Evolutionary conservation across 306 rosid genomes (phyloP), one percentile per base, ranked within the genome.

Genomic region (Quercus agrifolia): DNA sequence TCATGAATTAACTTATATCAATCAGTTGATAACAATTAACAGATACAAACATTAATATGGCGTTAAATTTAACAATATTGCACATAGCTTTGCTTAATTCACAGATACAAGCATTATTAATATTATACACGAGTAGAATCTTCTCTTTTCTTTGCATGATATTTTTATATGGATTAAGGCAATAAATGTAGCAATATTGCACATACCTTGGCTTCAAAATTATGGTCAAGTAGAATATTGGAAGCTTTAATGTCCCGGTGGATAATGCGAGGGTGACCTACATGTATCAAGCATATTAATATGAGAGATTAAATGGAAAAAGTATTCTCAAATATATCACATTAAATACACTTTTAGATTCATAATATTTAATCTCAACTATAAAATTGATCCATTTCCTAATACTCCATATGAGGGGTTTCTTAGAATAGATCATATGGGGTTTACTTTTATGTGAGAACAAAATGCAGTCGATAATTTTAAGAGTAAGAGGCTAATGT

Each of bases 191-290:
- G 14, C 19, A 55, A 35, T 38, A 20, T 17, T 21, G 6, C 27
- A 56, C 77, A 5, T 85, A 95, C 99, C 91, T 89, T 92, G 49
- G 98, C 96, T 61, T 92, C 99, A 55, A 89, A 92, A 79, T 88
- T 89, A 77, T 81, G 25, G 56, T 95, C 98, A 23, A 95, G 79
- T 23, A 95, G 84, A 89, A 95, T 95, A 79, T 95, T 95, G 30
- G 96, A 84, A 70, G 88, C 81, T 84, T 95, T 95, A 46, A 95
- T 91, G 83, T 95, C 98, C 31, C 99, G 87, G 52, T 95, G 99
- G 77, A 95, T 92, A 80, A 95, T 95, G 59, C 93, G 92, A 27
- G 99, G 99, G 81, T 92, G 99, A 73, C 99, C 99, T 95, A 44
- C 31, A 64, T 27, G 64, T 79, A 78, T 71, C 28, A 68, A n/a